Base-by-base conservation (phyloP, 2,329 filamentous ascomycete genomes). In the Dryadomyces quercus-mongolicae region DNA sequence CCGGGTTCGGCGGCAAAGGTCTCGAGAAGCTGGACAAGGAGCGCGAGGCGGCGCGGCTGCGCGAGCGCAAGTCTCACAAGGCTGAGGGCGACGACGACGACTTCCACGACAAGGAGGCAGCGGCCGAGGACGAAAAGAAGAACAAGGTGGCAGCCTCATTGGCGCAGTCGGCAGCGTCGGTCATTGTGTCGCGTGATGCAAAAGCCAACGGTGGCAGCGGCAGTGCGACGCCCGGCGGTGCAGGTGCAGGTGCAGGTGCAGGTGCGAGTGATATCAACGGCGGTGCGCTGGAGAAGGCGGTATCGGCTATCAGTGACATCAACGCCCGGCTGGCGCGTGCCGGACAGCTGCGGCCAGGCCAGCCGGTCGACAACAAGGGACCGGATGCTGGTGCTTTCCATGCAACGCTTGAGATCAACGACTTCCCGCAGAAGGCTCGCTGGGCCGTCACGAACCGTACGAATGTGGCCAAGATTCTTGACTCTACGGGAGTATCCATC, bases 391-490 rank as follows among this genome's bases (percentile, higher is more conserved):
- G 93, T 52, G 90, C 91, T 0, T 98, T 90, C 77, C 93, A 98
- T 68, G 91, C 93, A 16, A 97, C 92, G 4, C 77, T 98, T 58
- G 93, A 97, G 70, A 98, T 98, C 80, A 98, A 98, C 70, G 93
- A 98, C 70, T 97, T 97, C 70, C 93, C 93, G 38, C 93, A 98
- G 68, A 97, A 96, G 75, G 93, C 93, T 59, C 82, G 93, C 62
- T 98, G 93, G 93, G 92, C 90, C 12, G 93, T 98, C 71, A 98
- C 93, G 43, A 98, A 98, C 68, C 83, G 93, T 60, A 97, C 93
- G 40, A 98, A 98, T 64, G 93, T 98, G 55, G 91, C 92, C 62
- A 98, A 97, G 76, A 96, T 98, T 62, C 78, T 98, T 60, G 93
- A 98, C 65, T 81, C 88, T 10, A 96, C 92, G 0, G 92, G 90